Base-by-base conservation (phyloP, 2,329 filamentous ascomycete genomes). In the Ascosphaera apis region DNA sequence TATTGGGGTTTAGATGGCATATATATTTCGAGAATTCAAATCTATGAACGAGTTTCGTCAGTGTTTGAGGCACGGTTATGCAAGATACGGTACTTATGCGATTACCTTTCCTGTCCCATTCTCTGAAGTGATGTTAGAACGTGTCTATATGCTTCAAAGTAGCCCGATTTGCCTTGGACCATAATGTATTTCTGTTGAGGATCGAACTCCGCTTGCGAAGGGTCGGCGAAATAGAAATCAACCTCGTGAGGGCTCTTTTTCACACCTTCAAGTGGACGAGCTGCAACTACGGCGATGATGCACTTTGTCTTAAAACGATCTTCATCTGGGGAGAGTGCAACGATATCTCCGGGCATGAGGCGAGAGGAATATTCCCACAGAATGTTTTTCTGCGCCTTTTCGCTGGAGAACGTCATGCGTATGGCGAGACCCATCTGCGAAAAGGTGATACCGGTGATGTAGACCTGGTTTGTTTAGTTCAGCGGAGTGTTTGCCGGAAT, bases 141-240 rank as follows among this genome's bases (percentile, higher is more conserved):
- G 48, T 91, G 71, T 0, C 79, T 66, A 27, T 69, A 64, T 0
- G 78, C 70, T 51, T 93, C 84, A 42, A 71, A 92, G 48, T 83
- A 91, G 1, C 77, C 74, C 0, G 54, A 53, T 2, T 73, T 66
- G 1, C 76, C 66, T 48, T 92, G 81, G 0, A 92, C 57, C 79
- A 92, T 91, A 8, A 84, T 53, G 51, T 73, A 74, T 44, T 77
- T 71, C 23, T 66, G 53, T 12, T 66, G 63, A 0, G 81, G 72
- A 45, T 92, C 76, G 34, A 91, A 60, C 15, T 69, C 60, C 0
- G 72, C 58, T 16, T 83, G 67, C 2, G 68, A 56, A 0, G 61
- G 46, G 5, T 65, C 53, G 0, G 68, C 66, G 57, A 82, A 84
- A 47, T 76, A 75, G 0, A 92, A 58, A 43, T 92, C 81, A 12